A percentile compares a stretch with the other conserved stretches of the same genome.
These are phyloP conservation scores for Termitomyces heimii DNA, from an alignment of 768 basidiomycete genomes.

Conservation along the genomic window DNA sequence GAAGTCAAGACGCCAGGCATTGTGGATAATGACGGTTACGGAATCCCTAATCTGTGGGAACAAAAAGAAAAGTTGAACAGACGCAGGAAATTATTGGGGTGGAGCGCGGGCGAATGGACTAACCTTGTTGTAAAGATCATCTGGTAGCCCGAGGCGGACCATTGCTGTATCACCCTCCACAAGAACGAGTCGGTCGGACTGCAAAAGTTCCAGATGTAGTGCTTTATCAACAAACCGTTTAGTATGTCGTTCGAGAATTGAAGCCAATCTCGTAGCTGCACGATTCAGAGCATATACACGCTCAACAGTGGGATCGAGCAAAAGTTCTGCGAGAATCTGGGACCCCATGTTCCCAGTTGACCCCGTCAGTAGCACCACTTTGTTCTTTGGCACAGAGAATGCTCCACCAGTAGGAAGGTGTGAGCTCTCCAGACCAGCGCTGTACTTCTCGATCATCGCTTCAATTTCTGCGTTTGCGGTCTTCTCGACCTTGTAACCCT, in stretches of 20 bases:
- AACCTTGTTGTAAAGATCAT: conserved; percentile 16
- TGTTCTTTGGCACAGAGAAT: not conserved
- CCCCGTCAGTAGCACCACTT: conserved; percentile 14
- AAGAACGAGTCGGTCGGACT: conserved; percentile 24
- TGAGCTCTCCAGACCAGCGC: conserved; percentile 5
- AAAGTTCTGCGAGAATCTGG: conserved; percentile 10
- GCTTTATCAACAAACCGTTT: conserved; percentile 21
- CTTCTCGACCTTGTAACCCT: too few species aligned
- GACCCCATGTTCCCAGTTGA: conserved; percentile 17
- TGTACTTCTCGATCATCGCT: conserved; percentile 35
- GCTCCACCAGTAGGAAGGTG: not conserved
- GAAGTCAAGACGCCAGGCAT: too few species aligned
- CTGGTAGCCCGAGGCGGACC: conserved; percentile 22
- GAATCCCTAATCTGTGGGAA: too few species aligned
- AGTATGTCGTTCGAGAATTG: conserved; percentile 11
- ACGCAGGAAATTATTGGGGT: too few species aligned
- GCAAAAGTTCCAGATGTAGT: conserved; percentile 19
- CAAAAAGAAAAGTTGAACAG: not conserved
- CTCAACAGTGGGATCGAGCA: conserved; percentile 8
- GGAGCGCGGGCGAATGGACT: not conserved
- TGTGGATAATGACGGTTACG: too few species aligned
- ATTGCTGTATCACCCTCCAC: conserved; percentile 26
- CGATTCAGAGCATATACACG: conserved; percentile 14
- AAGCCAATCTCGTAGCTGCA: conserved; percentile 3
- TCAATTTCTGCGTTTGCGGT: conserved; percentile 14